Evolutionary conservation across 345 rosid species (phyloP), one percentile per base, ranked within the genome.

Genomic region (Cardamine occulta): DNA sequence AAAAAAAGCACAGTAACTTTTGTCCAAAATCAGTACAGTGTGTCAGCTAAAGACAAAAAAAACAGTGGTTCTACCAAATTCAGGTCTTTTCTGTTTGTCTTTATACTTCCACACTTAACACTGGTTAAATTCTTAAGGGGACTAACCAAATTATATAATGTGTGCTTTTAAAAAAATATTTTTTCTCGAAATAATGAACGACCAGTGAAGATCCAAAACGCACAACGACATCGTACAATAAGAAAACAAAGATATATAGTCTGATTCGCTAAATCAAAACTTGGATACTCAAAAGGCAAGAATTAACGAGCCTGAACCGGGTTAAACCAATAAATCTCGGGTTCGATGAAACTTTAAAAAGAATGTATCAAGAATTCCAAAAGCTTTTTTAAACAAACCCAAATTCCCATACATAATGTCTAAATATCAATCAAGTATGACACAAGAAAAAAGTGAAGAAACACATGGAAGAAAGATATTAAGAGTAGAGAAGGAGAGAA

Each of bases 41-140:
- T 53, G 57, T 42, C 32, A 32, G 74, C 57, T 42, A 76, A 69
- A 44, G 70, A 75, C 69, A 75, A 65, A 61, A 51, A 37, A 68
- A n/a, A n/a, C 80, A 68, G 31, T 62, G 74, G 35, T 76, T 76
- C 56, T 52, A 62, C 80, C 75, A 54, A 62, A 62, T 69, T 62
- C 80, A 76, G 75, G 75, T 69, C 58, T 69, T 53, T 62, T 69
- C 75, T 54, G 75, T 62, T 76, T 69, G 74, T 76, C 70, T 45
- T 44, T 24, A 14, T 60, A 60, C 56, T 59, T 17, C 5, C 28
- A 56, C 61, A 72, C 48, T 55, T 3, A 28, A 60, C 62, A 59
- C 62, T 67, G 19, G 67, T 75, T 58, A 28, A 49, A 67, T 59
- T 49, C 59, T 67, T 58, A 9, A 75, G 59, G 62, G 0, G 44